These are phyloP conservation scores for Hypoxylon rubiginosum DNA, from an alignment of 2,329 filamentous ascomycete species.

Conservation along the genomic window DNA sequence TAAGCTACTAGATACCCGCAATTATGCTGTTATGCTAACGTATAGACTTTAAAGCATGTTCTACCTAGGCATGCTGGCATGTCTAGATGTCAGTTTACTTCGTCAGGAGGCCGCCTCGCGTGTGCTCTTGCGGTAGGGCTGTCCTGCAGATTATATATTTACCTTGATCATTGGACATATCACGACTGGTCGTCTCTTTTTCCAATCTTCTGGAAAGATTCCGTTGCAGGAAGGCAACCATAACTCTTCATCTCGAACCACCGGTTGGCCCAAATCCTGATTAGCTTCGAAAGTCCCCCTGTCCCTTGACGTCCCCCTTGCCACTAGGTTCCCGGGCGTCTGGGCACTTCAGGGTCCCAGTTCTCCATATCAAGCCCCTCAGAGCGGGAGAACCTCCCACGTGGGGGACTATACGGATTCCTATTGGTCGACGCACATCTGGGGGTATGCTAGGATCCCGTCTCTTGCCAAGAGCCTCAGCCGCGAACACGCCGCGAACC, in stretches of 20 bases:
- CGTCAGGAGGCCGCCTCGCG: slow-evolving; percentile 1
- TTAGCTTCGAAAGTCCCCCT: slow-evolving; percentile 10
- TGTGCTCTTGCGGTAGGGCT: slow-evolving; percentile 13
- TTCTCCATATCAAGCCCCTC: slow-evolving; percentile 32
- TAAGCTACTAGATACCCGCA: slow-evolving; percentile 1
- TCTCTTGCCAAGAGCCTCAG: slow-evolving; percentile 41
- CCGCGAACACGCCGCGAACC: slow-evolving; percentile 37
- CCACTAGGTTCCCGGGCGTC: slow-evolving; percentile 30
- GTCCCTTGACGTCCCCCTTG: slow-evolving; percentile 8
- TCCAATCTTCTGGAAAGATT: slow-evolving; percentile 36
- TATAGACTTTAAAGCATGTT: neutral
- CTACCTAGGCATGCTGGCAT: too few species aligned
- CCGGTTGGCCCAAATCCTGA: slow-evolving; percentile 20
- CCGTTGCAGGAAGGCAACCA: slow-evolving; percentile 30
- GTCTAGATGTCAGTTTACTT: slow-evolving; percentile 5
- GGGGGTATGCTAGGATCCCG: slow-evolving; percentile 10
- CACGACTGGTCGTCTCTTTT: slow-evolving; percentile 8
- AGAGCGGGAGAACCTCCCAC: slow-evolving; percentile 32
- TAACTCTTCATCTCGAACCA: slow-evolving; percentile 1
- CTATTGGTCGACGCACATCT: slow-evolving; percentile 22
- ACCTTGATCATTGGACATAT: slow-evolving; percentile 13
- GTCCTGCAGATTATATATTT: slow-evolving; percentile 5
- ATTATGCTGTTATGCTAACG: slow-evolving; percentile 3
- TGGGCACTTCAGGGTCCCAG: slow-evolving; percentile 27
- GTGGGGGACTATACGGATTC: slow-evolving; percentile 22